phyloP scores from a whole-genome alignment of 1,284 basidiomycete species.

The Malassezia sympodialis region DNA sequence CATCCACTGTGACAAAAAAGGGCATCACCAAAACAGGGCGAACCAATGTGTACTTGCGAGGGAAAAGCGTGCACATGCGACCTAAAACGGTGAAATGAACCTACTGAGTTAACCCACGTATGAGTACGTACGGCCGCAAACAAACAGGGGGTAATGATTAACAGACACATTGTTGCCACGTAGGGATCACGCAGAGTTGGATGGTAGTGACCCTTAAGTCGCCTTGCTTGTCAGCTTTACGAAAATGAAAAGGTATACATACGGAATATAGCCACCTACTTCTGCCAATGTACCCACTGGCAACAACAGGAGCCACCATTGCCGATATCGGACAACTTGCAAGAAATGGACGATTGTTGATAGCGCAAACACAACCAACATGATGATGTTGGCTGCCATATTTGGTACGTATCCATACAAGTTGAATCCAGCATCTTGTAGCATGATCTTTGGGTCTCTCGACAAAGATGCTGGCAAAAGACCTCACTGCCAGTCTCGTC shows the following conservation, averaged over 20 bases:
- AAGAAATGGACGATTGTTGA: slow-evolving; percentile 4
- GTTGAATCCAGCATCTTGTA: neutral
- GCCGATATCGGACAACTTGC: slow-evolving; percentile 10
- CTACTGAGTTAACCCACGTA: neutral
- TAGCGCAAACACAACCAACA: slow-evolving; percentile 16
- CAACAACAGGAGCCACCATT: slow-evolving; percentile 21
- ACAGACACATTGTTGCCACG: slow-evolving; percentile 24
- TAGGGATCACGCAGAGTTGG: slow-evolving; percentile 17
- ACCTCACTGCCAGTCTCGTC: no score
- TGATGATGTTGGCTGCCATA: slow-evolving; percentile 12
- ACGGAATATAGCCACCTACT: slow-evolving; percentile 12
- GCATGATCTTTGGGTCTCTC: neutral
- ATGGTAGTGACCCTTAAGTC: slow-evolving; percentile 22
- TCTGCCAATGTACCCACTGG: slow-evolving; percentile 20
- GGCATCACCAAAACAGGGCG: slow-evolving; percentile 23
- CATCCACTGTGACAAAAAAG: slow-evolving; percentile 27
- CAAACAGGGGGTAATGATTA: slow-evolving; percentile 27
- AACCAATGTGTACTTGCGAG: slow-evolving; percentile 14
- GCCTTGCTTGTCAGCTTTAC: neutral
- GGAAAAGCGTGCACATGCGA: slow-evolving; percentile 18
- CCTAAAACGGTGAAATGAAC: slow-evolving; percentile 24
- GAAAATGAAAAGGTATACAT: slow-evolving; percentile 8
- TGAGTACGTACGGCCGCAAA: slow-evolving; percentile 23
- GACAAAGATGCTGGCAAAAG: neutral
- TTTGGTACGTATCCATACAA: slow-evolving; percentile 20